phyloP scores from a whole-genome alignment of 1,284 basidiomycete species.

The Marasmius oreades region DNA sequence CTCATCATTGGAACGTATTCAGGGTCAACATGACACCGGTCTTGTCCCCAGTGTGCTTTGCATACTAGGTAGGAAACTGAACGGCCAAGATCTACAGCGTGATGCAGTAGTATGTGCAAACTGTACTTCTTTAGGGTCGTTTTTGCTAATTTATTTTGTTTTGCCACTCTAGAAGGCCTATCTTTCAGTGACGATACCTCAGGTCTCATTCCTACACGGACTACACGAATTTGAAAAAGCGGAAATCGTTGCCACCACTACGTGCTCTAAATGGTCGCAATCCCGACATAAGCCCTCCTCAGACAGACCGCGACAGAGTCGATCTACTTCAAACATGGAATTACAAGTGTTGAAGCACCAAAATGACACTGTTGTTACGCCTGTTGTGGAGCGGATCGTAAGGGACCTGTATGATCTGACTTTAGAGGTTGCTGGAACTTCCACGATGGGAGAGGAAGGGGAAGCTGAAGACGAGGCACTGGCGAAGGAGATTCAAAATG shows the following conservation, averaged over 20 bases:
- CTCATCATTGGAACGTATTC: conserved; percentile 21
- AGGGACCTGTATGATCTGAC: conserved; percentile 44
- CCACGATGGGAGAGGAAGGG: conserved; percentile 23
- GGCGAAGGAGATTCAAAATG: conserved; percentile 19
- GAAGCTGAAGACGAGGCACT: conserved; percentile 18
- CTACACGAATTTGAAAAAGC: too few species aligned
- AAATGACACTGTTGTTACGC: conserved; percentile 46
- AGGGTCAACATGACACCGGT: neutral
- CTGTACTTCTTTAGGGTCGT: too few species aligned
- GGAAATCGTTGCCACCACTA: neutral
- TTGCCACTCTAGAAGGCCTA: too few species aligned
- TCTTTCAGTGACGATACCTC: too few species aligned
- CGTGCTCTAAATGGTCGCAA: neutral
- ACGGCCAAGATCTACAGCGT: neutral
- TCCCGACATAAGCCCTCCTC: conserved; percentile 11
- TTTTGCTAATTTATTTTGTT: too few species aligned
- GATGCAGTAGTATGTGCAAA: too few species aligned
- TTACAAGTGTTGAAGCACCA: conserved; percentile 36
- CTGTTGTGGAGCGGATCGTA: conserved; percentile 43
- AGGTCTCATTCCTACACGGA: too few species aligned
- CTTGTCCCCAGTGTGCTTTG: conserved; percentile 25
- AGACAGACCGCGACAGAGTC: neutral
- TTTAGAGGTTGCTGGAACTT: conserved; percentile 24
- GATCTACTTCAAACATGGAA: conserved; percentile 22
- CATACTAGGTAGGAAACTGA: conserved; percentile 22